Conservation (phyloP, 305 asterid genomes). For the Fraxinus paxiana region DNA sequence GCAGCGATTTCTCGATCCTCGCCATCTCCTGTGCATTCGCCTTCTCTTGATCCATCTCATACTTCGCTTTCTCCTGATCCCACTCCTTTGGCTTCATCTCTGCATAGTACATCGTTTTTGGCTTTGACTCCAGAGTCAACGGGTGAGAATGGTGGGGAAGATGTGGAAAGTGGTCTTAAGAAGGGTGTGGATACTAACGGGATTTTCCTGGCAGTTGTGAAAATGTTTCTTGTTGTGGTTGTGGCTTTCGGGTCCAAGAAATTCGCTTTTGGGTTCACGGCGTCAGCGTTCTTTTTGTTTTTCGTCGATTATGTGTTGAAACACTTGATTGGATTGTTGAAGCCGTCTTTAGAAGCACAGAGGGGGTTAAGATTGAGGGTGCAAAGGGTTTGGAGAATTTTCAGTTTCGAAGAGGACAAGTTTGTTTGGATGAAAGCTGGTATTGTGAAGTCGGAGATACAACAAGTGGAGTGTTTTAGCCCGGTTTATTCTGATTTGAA, state of each 20-base stretch:
- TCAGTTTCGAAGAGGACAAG: constrained; percentile 21
- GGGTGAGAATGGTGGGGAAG: constrained; percentile 5
- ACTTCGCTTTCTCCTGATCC: neutral
- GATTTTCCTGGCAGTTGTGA: constrained; percentile 34
- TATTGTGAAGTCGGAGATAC: neutral
- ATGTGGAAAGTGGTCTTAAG: constrained; percentile 7
- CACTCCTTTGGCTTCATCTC: neutral
- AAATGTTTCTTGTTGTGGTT: constrained; percentile 49
- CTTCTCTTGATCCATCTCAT: neutral
- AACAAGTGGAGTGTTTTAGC: neutral
- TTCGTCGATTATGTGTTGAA: constrained; percentile 50
- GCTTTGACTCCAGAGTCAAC: neutral
- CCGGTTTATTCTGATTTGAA: constrained; percentile 6
- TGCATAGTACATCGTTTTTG: neutral
- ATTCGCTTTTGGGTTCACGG: constrained; percentile 56
- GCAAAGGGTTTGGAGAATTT: constrained; percentile 6
- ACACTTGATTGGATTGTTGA: constrained; percentile 9
- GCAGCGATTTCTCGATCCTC: constrained; percentile 8
- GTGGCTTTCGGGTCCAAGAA: constrained; percentile 52
- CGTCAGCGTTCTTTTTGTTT: constrained; percentile 58
- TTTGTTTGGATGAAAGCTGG: constrained; percentile 7
- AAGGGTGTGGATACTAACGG: constrained; percentile 17
- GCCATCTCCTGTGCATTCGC: neutral
- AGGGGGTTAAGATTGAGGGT: constrained; percentile 16
- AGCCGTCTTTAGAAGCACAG: constrained; percentile 22